Base-by-base conservation (phyloP, 78 protist species). In the Pigoraptor vietnamica region DNA sequence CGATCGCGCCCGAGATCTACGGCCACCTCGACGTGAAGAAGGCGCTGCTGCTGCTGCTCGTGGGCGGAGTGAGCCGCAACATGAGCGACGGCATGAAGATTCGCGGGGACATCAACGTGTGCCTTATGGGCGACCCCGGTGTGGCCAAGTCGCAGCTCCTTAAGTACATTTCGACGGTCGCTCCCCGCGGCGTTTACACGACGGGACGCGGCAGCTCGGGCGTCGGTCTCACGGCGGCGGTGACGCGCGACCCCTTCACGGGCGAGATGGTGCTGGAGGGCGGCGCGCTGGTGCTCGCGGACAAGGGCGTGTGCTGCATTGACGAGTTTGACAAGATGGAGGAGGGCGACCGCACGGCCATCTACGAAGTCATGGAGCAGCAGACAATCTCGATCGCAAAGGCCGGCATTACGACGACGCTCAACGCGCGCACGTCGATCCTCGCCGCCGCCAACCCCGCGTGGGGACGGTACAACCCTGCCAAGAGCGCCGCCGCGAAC, bases 351-450 rank as follows among this genome's bases (percentile, higher is more conserved):
- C 94, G 99, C 40, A 99, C 99, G 0, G 99, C 99, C 37, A 98
- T 99, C 48, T 99, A 99, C 94, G 99, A 99, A 86, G 99, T 99
- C 39, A 99, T 99, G 99, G 99, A 98, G 94, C 99, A 99, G 94
- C 99, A 99, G 96, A 98, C 99, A 0, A 97, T 99, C 38, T 98
- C 99, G 38, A 98, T 99, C 33, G 99, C 99, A 0, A 99, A 99
- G 95, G 98, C 98, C 9, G 99, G 99, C 88, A 99, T 99, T 91
- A 98, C 99, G 24, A 98, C 99, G 0, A 98, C 99, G 34, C 95
- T 99, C 90, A 99, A 99, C 81, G 99, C 99, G 1, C 96, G 99
- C 67, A 96, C 99, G 6, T 88, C 99, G 10, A 95, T 99, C 36
- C 95, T 99, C 35, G 99, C 99, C 0, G 99, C 99, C 0, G 99